A percentile compares a stretch with the other conserved stretches of the same genome.
These are phyloP conservation scores for Flaveria floridana DNA, from an alignment of 140 eudicot genomes.

Conservation along the genomic window DNA sequence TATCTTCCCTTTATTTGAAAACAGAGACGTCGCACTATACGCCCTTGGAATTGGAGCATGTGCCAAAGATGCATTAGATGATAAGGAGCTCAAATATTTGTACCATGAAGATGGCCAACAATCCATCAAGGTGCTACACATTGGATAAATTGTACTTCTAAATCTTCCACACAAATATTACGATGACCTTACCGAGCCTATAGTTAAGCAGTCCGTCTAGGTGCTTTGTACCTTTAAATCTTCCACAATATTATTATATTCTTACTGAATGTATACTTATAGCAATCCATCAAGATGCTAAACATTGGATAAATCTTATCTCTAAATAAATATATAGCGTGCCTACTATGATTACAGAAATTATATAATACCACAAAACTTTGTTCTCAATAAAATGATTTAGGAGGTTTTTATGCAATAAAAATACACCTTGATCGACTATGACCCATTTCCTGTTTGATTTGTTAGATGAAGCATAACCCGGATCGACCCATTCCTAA, in stretches of 20 bases:
- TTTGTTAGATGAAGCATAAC: neutral
- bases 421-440: neutral
- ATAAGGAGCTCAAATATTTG: conserved; percentile 74
- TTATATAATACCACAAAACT: neutral
- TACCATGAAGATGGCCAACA: conserved; percentile 91
- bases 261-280: neutral
- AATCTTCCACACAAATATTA: neutral
- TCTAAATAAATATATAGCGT: neutral
- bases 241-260: neutral
- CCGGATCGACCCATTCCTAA: neutral
- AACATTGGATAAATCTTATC: neutral
- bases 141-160: neutral
- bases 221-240: conserved; percentile 25
- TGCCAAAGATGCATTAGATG: conserved; percentile 66
- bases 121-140: conserved; percentile 54
- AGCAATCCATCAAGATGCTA: conserved; percentile 45
- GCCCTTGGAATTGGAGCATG: conserved; percentile 97
- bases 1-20: conserved; percentile 10
- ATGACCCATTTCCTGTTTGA: neutral
- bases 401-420: neutral
- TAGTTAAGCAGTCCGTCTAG: conserved; percentile 51
- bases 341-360: neutral
- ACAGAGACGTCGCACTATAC: conserved; percentile 82
- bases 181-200: neutral
- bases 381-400: neutral